These are phyloP conservation scores for Cryptococcus sp. DNA, from an alignment of 1,284 basidiomycete species.

Conservation along the genomic window DNA sequence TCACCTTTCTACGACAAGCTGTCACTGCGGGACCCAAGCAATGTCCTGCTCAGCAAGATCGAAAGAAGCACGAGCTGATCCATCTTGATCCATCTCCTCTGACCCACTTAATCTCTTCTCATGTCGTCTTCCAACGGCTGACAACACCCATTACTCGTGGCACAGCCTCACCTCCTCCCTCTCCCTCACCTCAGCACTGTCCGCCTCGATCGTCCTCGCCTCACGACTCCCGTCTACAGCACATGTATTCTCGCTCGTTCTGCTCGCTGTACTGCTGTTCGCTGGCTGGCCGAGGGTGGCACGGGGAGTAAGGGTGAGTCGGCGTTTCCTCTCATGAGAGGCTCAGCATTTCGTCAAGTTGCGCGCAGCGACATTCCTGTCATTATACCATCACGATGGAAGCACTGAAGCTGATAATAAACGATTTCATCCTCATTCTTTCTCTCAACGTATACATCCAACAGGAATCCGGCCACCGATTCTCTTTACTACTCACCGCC, in stretches of 20 bases:
- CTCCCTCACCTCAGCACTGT: conserved; percentile 92
- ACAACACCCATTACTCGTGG: neutral
- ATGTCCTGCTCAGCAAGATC: too few relatives aligned
- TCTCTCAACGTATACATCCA: conserved; percentile 2
- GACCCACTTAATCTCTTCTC: neutral
- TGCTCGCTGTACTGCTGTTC: conserved; percentile 83
- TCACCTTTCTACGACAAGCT: too few relatives aligned
- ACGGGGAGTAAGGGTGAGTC: conserved; percentile 70
- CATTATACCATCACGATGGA: too few relatives aligned
- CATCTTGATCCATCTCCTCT: neutral
- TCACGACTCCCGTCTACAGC: conserved; percentile 81
- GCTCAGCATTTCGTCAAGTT: too few relatives aligned
- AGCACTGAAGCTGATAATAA: neutral
- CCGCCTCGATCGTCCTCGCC: conserved; percentile 89
- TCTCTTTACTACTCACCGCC: conserved; percentile 37
- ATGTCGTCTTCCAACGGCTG: neutral
- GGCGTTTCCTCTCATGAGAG: neutral
- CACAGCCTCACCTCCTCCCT: conserved; percentile 80
- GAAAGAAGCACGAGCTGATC: too few relatives aligned
- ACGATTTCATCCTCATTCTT: too few relatives aligned
- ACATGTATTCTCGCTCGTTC: conserved; percentile 85
- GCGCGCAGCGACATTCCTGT: too few relatives aligned
- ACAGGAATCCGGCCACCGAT: conserved; percentile 35
- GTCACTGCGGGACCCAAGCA: too few relatives aligned
- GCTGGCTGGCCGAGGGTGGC: conserved; percentile 81